phyloP scores from a whole-genome alignment of 2,329 filamentous ascomycete genomes.

The Penicillium corylophilum region DNA sequence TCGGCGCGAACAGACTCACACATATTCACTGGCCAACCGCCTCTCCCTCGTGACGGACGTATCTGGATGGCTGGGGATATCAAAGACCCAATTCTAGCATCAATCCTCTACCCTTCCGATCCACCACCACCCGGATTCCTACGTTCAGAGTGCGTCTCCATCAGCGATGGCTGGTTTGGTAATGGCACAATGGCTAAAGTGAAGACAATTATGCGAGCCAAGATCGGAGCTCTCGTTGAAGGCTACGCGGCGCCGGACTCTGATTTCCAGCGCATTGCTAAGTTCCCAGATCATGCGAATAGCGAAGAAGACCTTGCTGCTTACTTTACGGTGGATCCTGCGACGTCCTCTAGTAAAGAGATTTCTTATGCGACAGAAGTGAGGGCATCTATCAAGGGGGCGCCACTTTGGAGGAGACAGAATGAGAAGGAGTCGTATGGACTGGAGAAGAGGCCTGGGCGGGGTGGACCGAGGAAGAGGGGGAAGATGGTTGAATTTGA shows the following conservation, averaged over 20 bases:
- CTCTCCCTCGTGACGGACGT: constrained; percentile 75
- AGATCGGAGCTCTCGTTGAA: constrained; percentile 66
- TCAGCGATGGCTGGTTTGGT: constrained; percentile 78
- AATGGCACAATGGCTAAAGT: constrained; percentile 79
- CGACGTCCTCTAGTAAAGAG: constrained; percentile 21
- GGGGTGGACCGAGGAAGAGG: constrained; percentile 7
- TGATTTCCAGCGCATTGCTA: constrained; percentile 38
- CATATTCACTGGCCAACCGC: constrained; percentile 73
- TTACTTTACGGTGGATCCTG: constrained; percentile 28
- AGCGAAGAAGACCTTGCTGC: constrained; percentile 16
- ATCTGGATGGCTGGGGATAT: constrained; percentile 96
- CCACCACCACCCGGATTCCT: constrained; percentile 50
- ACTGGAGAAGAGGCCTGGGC: constrained; percentile 1
- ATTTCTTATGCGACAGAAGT: constrained; percentile 38
- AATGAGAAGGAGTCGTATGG: constrained; percentile 6
- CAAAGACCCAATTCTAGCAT: constrained; percentile 70
- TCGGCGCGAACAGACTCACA: constrained; percentile 48
- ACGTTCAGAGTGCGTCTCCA: constrained; percentile 57
- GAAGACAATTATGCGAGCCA: constrained; percentile 83
- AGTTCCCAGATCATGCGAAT: constrained; percentile 38
- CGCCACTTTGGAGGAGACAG: constrained; percentile 27
- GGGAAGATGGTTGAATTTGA: constrained; percentile 20
- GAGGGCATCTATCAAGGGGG: constrained; percentile 33
- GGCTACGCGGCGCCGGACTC: constrained; percentile 32
- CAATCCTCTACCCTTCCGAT: constrained; percentile 63